Base-by-base conservation (phyloP, 164 flowering plant genomes). In the Pachysandra terminalis region DNA sequence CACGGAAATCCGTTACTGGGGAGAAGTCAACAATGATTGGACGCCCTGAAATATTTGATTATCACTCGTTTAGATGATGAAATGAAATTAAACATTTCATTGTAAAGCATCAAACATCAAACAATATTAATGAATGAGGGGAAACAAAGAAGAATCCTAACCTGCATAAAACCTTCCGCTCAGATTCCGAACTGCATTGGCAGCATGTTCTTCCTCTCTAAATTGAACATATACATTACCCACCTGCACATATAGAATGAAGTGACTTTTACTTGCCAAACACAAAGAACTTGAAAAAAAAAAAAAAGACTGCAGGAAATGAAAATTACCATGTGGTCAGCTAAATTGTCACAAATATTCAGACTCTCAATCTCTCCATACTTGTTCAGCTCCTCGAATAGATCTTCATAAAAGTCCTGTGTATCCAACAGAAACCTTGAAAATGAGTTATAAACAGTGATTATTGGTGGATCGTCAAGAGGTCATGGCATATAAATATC, bases 161-260 rank as follows among this genome's bases (percentile, higher is more conserved):
- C 92, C 92, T 45, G 96, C 89, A 84, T 90, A 90, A 55, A 73
- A 90, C 64, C 96, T 81, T 40, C 90, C 90, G 49, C 69, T 79
- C 26, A 87, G 80, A 72, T 81, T 86, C 37, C 58, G 65, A 48
- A 90, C 74, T 10, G 96, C 92, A 72, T 80, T 86, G n/a, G 86
- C 81, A 45, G 96, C 93, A 35, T 87, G 88, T 45, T 89, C 91
- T 68, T 89, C 96, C 81, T 86, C 89, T 37, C 89, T 80, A 64
- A 81, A 87, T 77, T 90, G 93, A 32, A 83, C 90, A 70, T 89
- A 90, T 6, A 90, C 92, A 81, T 90, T 90, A 24, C 96, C 96
- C 56, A 89, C 92, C 95, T 89, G 80, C 74, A 13, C 49, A 68
- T 1, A 41, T 28, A 67, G 2, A 25, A 52, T 8, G n/a, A 23